phyloP scores from a whole-genome alignment of 2,329 filamentous ascomycete species.

The Cadophora gregata region DNA sequence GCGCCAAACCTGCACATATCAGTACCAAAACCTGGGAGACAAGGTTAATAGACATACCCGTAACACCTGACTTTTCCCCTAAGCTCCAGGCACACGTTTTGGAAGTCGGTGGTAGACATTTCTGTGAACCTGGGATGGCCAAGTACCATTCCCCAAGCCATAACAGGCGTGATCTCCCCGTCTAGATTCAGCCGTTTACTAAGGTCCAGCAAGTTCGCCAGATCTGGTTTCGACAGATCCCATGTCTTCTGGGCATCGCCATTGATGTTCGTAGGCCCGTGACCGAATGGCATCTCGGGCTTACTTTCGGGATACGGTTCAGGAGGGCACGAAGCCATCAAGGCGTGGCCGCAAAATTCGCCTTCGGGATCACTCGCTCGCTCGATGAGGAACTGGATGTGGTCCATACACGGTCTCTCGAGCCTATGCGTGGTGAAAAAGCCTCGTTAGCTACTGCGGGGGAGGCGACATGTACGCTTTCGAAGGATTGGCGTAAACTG shows the following conservation, averaged over 20 bases:
- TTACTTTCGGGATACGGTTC: constrained; percentile 50
- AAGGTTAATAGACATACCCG: constrained; percentile 66
- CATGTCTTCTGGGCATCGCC: constrained; percentile 65
- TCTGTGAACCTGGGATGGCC: constrained; percentile 71
- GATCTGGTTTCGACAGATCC: constrained; percentile 76
- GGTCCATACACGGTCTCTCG: constrained; percentile 92
- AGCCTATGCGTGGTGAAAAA: constrained; percentile 62
- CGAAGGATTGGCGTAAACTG: constrained; percentile 61
- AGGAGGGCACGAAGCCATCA: constrained; percentile 92
- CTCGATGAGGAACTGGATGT: constrained; percentile 80
- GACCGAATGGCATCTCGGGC: constrained; percentile 59
- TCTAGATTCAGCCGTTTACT: constrained; percentile 83
- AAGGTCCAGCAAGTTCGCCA: constrained; percentile 82
- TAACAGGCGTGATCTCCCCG: constrained; percentile 91
- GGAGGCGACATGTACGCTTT: constrained; percentile 71
- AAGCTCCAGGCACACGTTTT: constrained; percentile 74
- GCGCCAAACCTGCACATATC: constrained; percentile 63
- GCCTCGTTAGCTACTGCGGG: constrained; percentile 56
- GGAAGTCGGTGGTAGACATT: constrained; percentile 72
- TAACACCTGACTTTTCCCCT: constrained; percentile 87
- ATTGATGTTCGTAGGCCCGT: constrained; percentile 37
- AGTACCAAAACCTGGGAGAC: constrained; percentile 26
- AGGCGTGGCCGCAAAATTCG: constrained; percentile 82
- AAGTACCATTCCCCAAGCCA: constrained; percentile 88
- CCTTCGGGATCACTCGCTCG: constrained; percentile 62